phyloP scores from a whole-genome alignment of 805 yeast genomes.

The Yarrowia osloensis region DNA sequence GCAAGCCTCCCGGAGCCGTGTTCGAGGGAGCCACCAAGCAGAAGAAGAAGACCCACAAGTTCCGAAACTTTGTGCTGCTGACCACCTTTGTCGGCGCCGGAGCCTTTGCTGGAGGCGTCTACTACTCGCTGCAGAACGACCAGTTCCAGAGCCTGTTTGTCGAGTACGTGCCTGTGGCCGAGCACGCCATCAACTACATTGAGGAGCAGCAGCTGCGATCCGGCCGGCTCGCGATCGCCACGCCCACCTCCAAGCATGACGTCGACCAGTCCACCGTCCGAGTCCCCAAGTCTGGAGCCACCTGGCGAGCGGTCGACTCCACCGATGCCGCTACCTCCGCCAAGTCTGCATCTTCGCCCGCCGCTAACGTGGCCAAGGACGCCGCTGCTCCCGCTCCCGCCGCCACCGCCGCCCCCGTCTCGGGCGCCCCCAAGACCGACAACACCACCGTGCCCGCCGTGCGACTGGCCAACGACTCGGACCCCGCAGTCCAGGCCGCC shows the following conservation, averaged over 20 bases:
- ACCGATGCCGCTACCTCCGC: conserved; percentile 9
- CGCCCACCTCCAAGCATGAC: conserved; percentile 12
- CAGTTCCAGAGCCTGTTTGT: conserved; percentile 62
- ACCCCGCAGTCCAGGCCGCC: conserved; percentile 17
- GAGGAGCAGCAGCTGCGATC: conserved; percentile 47
- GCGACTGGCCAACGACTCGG: conserved; percentile 13
- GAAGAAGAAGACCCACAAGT: conserved; percentile 37
- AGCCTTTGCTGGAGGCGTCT: conserved; percentile 63
- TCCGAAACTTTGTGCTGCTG: conserved; percentile 41
- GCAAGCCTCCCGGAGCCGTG: conserved; percentile 13
- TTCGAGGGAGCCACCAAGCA: conserved; percentile 5
- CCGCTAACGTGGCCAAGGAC: conserved; percentile 31
- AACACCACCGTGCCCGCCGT: conserved; percentile 4
- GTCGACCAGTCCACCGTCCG: conserved; percentile 32
- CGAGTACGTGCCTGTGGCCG: conserved; percentile 67
- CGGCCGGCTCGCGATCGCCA: conserved; percentile 24
- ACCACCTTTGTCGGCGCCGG: conserved; percentile 39
- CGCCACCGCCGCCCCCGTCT: conserved; percentile 26
- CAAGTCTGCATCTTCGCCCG: conserved; percentile 17
- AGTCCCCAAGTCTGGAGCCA: conserved; percentile 36
- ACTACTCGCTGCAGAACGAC: conserved; percentile 56
- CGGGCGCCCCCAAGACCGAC: conserved; percentile 33
- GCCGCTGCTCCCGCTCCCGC: conserved; percentile 35
- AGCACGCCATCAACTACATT: conserved; percentile 51
- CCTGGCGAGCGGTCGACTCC: conserved; percentile 33